Conservation (phyloP, 208 protist species). For the Trichomonas gallinae region DNA sequence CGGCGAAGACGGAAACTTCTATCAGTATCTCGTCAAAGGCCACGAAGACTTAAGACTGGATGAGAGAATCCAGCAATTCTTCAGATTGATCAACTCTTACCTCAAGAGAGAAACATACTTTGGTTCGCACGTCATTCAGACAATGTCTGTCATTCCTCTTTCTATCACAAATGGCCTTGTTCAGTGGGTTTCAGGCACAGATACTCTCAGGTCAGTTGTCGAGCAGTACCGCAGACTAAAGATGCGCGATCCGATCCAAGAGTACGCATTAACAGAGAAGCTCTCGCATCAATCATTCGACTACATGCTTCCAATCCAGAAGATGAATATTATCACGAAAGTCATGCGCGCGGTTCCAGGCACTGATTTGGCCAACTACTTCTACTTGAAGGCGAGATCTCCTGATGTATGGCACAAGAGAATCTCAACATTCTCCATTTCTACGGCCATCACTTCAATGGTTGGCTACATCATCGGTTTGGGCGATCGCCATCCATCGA, state of each 20-base stretch:
- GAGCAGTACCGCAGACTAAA: not conserved
- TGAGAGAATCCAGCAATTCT: slow-evolving; percentile 22
- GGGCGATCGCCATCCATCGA: not conserved
- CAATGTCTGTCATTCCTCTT: not conserved
- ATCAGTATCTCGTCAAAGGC: slow-evolving; percentile 15
- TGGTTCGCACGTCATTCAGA: not conserved
- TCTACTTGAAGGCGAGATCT: not conserved
- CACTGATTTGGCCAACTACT: not conserved
- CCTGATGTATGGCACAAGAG: not conserved
- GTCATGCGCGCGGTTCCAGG: not conserved
- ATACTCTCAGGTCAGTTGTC: not conserved
- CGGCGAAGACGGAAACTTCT: slow-evolving; percentile 19
- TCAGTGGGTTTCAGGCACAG: not conserved
- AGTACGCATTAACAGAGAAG: not conserved
- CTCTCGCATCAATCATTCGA: not conserved
- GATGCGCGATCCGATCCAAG: not conserved
- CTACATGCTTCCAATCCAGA: not conserved
- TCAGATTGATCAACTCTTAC: not conserved
- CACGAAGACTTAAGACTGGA: not conserved
- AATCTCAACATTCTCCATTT: not conserved
- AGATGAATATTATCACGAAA: not conserved
- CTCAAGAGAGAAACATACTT: not conserved
- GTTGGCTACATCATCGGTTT: slow-evolving; percentile 6
- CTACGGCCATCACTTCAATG: not conserved
- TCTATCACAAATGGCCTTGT: not conserved